These are phyloP conservation scores for Candida freyschussii DNA, from an alignment of 1,139 yeast species.

Conservation along the genomic window DNA sequence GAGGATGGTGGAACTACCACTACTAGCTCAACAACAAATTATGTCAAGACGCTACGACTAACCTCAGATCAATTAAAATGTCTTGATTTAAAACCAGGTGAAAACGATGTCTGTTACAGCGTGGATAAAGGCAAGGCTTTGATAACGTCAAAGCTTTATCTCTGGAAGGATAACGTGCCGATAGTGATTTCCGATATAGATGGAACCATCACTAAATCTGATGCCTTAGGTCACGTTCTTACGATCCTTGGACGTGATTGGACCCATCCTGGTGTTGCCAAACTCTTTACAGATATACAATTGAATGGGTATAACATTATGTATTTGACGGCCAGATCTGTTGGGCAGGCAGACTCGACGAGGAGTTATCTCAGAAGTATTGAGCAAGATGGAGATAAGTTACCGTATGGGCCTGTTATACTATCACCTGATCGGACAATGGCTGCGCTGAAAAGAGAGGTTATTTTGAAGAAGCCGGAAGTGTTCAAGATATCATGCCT, in stretches of 20 bases:
- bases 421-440: slow-evolving; percentile 94
- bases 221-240: slow-evolving; percentile 93
- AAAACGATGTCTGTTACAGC: slow-evolving; percentile 70
- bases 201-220: slow-evolving; percentile 97
- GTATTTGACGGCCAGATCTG: slow-evolving; percentile 92
- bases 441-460: slow-evolving; percentile 90
- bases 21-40: slow-evolving; percentile 29
- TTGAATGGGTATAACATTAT: slow-evolving; percentile 88
- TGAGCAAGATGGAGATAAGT: slow-evolving; percentile 62
- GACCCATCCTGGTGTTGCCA: slow-evolving; percentile 97
- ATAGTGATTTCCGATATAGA: slow-evolving; percentile 96
- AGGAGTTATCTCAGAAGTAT: slow-evolving; percentile 78
- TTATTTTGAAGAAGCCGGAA: slow-evolving; percentile 91
- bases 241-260: slow-evolving; percentile 95
- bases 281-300: slow-evolving; percentile 76
- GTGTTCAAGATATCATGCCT: slow-evolving; percentile 97
- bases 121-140: slow-evolving; percentile 81
- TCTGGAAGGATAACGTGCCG: slow-evolving; percentile 84
- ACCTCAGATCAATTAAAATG: slow-evolving; percentile 84
- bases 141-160: slow-evolving; percentile 65
- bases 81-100: slow-evolving; percentile 72
- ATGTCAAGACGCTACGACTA: slow-evolving; percentile 82
- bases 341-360: slow-evolving; percentile 94
- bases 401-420: slow-evolving; percentile 93
- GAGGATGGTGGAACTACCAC: slow-evolving; percentile 23